phyloP scores from a whole-genome alignment of 2,329 filamentous ascomycete species.

The Diatrype stigma region DNA sequence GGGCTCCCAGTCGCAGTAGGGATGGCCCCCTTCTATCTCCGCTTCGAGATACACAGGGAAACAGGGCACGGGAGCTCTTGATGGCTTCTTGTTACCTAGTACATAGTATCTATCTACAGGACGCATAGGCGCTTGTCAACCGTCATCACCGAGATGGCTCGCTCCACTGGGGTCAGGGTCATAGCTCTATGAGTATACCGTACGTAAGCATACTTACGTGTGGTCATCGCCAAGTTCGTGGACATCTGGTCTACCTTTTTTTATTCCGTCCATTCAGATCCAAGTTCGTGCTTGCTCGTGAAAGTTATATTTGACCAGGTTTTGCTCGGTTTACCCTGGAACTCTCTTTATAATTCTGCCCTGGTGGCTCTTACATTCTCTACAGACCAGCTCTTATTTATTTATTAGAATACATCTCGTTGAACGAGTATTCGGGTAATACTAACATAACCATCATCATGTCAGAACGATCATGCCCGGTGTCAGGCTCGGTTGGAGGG shows the following conservation, averaged over 20 bases:
- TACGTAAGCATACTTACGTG: not conserved
- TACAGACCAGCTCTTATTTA: not conserved
- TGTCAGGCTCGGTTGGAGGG: constrained; percentile 21
- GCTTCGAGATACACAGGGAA: too few species aligned
- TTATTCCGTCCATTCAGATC: not conserved
- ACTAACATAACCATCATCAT: not conserved
- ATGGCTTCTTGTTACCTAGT: too few species aligned
- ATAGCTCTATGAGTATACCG: not conserved
- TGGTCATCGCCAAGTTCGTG: too few species aligned
- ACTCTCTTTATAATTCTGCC: not conserved
- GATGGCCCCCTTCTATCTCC: not conserved
- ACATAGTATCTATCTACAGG: too few species aligned
- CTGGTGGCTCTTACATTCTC: not conserved
- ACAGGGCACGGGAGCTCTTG: too few species aligned
- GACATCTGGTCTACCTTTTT: not conserved
- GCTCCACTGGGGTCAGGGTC: not conserved
- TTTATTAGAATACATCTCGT: not conserved
- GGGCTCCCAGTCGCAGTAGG: too few species aligned
- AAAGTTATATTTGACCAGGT: not conserved
- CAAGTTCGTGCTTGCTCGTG: too few species aligned
- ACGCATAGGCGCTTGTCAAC: too few species aligned
- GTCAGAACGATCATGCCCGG: constrained; percentile 16
- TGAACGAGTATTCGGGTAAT: too few species aligned
- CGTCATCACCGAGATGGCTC: not conserved
- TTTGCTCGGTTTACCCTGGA: not conserved